Evolutionary conservation across 371 early-diverging fungal species (phyloP), one percentile per base, ranked within the genome.

Genomic region (Homolaphlyctis polyrhiza): DNA sequence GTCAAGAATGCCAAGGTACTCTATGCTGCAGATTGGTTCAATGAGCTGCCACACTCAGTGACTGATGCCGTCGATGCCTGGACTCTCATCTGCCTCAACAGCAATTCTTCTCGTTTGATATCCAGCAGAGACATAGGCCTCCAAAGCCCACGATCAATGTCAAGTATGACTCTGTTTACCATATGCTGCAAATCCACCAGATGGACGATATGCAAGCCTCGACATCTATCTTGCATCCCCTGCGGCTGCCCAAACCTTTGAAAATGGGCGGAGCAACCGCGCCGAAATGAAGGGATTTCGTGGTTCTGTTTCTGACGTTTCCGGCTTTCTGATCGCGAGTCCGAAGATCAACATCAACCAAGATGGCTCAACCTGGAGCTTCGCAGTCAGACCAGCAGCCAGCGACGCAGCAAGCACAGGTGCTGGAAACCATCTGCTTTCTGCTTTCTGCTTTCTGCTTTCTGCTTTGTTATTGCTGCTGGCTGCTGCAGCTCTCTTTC

Each of bases 151-250:
- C 68, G 64, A 34, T 61, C 25, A 70, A 64, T 51, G 71, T 68
- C 59, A 70, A 67, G 48, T 73, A 75, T 48, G 73, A 73, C 48
- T 74, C 76, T 0, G 76, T 79, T 11, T 79, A 74, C 52, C 79
- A 79, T 49, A 69, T 79, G 74, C 71, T 79, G 30, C 65, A 70
- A 8, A 66, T 63, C 48, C 67, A 74, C 52, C 68, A 62, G n/a
- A 63, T 79, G n/a, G 72, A 71, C 6, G 79, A 79, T 16, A 64
- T 73, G 16, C 69, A 55, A n/a, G n/a, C n/a, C n/a, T n/a, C n/a
- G 35, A 2, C 4, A 2, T 2, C 55, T 4, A 27, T 55, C 2
- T 3, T n/a, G 4, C 30, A 55, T n/a, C 55, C 55, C 2, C 55
- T 55, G 8, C 2, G n/a, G 2, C 14, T 27, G 2, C 6, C 4